A percentile compares a stretch with the other conserved stretches of the same genome.
Evolutionary conservation across 129 eudicot species (phyloP).

Genomic region (carrot (Daucus carota)): DNA sequence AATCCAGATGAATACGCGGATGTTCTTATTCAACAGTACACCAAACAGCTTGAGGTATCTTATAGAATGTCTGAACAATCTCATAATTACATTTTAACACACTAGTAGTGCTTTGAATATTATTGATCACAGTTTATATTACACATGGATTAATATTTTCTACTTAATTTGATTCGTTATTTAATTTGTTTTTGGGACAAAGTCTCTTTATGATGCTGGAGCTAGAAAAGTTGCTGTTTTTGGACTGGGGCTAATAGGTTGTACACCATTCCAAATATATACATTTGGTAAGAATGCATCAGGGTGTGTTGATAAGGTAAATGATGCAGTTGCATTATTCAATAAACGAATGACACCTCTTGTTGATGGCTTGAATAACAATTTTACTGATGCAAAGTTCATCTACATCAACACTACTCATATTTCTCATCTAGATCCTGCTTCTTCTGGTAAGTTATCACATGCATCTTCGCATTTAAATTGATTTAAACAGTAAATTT

Average conservation of each 20-base stretch:
- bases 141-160: too few species aligned
- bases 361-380: slow-evolving; percentile 27
- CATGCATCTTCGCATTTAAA: not conserved
- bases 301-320: slow-evolving; percentile 26
- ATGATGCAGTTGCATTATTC: slow-evolving; percentile 27
- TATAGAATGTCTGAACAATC: too few species aligned
- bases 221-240: slow-evolving; percentile 48
- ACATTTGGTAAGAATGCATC: slow-evolving; percentile 10
- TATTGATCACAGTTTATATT: too few species aligned
- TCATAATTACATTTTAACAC: not conserved
- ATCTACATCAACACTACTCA: slow-evolving; percentile 17
- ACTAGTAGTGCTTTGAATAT: too few species aligned
- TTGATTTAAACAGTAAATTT: not conserved
- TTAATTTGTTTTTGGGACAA: not conserved
- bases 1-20: slow-evolving; percentile 42
- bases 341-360: slow-evolving; percentile 25
- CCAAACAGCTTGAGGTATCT: slow-evolving; percentile 47
- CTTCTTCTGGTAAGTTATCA: not conserved
- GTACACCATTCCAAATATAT: slow-evolving; percentile 23
- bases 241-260: slow-evolving; percentile 40
- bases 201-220: slow-evolving; percentile 42
- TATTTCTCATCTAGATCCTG: slow-evolving; percentile 14
- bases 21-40: slow-evolving; percentile 34
- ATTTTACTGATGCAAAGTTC: slow-evolving; percentile 24
- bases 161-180: too few species aligned